These are phyloP conservation scores for Phytopythium sindhum DNA, from an alignment of 352 stramenopile species.

Conservation along the genomic window DNA sequence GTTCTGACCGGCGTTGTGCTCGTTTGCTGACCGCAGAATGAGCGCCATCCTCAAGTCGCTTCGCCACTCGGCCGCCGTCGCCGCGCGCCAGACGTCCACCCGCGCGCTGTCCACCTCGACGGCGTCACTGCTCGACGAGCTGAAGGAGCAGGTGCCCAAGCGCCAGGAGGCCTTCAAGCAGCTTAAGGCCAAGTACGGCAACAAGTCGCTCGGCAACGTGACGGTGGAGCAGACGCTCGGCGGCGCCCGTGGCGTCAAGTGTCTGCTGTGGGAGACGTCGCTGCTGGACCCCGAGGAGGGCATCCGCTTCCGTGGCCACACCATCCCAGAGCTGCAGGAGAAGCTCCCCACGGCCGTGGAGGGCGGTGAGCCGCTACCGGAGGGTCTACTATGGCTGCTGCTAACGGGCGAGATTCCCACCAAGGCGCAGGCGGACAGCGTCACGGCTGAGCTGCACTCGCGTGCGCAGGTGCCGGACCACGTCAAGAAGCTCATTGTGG, in stretches of 20 bases:
- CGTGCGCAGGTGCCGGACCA: slow-evolving; percentile 94
- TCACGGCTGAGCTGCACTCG: slow-evolving; percentile 95
- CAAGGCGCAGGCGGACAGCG: slow-evolving; percentile 92
- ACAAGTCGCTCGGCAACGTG: slow-evolving; percentile 91
- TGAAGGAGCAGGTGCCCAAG: slow-evolving; percentile 88
- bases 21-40: slow-evolving; percentile 22
- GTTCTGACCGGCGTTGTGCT: neutral
- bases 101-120: slow-evolving; percentile 70
- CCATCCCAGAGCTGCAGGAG: slow-evolving; percentile 98
- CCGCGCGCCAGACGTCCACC: slow-evolving; percentile 31
- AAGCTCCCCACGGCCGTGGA: slow-evolving; percentile 90
- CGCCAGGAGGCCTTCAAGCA: slow-evolving; percentile 93
- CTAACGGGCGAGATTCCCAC: slow-evolving; percentile 97
- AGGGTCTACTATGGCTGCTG: slow-evolving; percentile 97
- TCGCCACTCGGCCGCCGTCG: slow-evolving; percentile 38
- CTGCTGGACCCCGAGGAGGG: slow-evolving; percentile 94
- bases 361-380: slow-evolving; percentile 95
- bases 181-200: slow-evolving; percentile 92
- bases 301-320: slow-evolving; percentile 98
- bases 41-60: slow-evolving; percentile 72
- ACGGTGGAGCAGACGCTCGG: slow-evolving; percentile 97
- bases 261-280: slow-evolving; percentile 98
- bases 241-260: slow-evolving; percentile 97
- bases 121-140: slow-evolving; percentile 70
- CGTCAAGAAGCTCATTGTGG: slow-evolving; percentile 94